Base-by-base conservation (phyloP, 148 eudicot species). In the Fagopyrum esculentum region DNA sequence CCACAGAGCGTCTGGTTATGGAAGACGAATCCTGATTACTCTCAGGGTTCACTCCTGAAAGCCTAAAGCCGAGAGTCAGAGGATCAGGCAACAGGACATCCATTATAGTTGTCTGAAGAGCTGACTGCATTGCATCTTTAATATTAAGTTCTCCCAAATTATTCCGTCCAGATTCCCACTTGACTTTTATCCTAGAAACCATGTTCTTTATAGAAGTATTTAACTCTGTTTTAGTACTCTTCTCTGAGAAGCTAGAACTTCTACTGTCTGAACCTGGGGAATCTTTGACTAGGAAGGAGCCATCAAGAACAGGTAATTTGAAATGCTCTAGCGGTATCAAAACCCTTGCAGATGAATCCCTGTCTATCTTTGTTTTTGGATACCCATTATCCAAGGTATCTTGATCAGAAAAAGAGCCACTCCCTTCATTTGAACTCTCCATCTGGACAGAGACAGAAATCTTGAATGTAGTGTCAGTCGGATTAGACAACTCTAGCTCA, bases 141-240 rank as follows among this genome's bases (percentile, higher is more conserved):
- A 95, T 95, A 80, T 92, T 89, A 57, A 95, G 81, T 84, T 95
- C 97, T 55, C 98, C 98, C 8, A 92, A 90, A 83, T 90, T 95
- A 79, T 95, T 92, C 72, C 98, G 83, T 59, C 98, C 98, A 51
- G 98, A 95, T 83, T 89, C 93, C 98, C 98, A 95, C 66, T 91
- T 90, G 13, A 95, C 97, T 72, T 92, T 92, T 55, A 95, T 95
- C 79, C 85, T 85, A 7, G 98, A 95, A 57, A 92, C 90, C 83
- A 95, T 79, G 77, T 86, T 89, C 84, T 87, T 92, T 73, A 92
- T 95, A 79, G 93, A 95, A 69, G 97, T 92, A 83, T 90, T 89
- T 45, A 92, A 79, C 81, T 92, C 97, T 1, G 98, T 92, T 82
- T 92, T 92, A 22, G 89, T 84, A 74, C 68, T 87, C 89, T 87